Base-by-base conservation (phyloP, 306 rosid genomes). In the Alnus glutinosa region DNA sequence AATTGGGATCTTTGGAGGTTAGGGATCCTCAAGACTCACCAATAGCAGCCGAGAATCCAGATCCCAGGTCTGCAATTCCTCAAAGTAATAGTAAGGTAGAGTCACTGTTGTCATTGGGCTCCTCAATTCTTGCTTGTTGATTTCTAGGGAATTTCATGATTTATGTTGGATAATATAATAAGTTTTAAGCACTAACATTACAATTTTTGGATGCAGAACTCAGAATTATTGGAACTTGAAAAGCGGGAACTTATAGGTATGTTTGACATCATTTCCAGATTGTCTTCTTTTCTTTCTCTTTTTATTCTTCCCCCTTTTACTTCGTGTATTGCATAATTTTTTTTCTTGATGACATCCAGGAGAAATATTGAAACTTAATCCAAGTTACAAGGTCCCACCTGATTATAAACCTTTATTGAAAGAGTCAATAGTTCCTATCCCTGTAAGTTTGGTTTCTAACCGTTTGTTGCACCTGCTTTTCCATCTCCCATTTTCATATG, bases 371-470 rank as follows among this genome's bases (percentile, higher is more conserved):
- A 89, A 88, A 85, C 70, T 92, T 73, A 96, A 95, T 88, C 98
- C 98, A 83, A 91, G 85, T 85, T 95, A 86, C 90, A 90, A 88
- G 83, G 91, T 91, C 83, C 99, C 98, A 23, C 75, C 90, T 78
- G 94, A 90, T 85, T 95, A 86, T 80, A 93, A 86, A 77, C 99
- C 94, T 0, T 82, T 93, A 89, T 78, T 95, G 79, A 95, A 91
- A 81, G 98, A 93, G 87, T 90, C 87, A 79, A 85, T 59, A 7
- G 80, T 91, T 76, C 89, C 89, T 76, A 85, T 93, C 80, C 98
- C 97, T 81, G 98, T 95, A 89, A 91, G 99, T 87, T 80, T 77
- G 50, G 63, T 55, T 70, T 86, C 80, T 75, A 44, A 39, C 72
- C 72, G 7, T 42, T 37, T 9, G 51, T 68, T 18, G 51, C 72